Base-by-base conservation (phyloP, 768 basidiomycete genomes). In the Trametes cinnabarina region DNA sequence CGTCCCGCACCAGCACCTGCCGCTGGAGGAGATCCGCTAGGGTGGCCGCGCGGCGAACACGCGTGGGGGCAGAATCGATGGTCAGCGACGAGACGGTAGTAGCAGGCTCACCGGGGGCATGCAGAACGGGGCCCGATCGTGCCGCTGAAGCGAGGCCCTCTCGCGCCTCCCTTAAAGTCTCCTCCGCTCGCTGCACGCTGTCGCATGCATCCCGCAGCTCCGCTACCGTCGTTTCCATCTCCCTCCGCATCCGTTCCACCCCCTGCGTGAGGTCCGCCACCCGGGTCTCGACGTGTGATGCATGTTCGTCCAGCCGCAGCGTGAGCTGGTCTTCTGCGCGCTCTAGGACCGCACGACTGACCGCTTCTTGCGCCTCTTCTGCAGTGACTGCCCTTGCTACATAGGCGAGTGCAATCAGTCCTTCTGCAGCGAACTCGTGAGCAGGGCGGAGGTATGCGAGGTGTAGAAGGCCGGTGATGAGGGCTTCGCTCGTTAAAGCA, bases 401-500 rank as follows among this genome's bases (percentile, higher is more conserved):
- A 17, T 46, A 17, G 17, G 56, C 48, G 56, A 57, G 28, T 14
- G 48, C 49, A 23, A 57, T 51, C 3, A 57, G 56, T 2, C 56
- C 48, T 10, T 43, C 14, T 4, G 39, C 2, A 2, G 56, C 48
- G 15, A 57, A 26, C 7, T 55, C 47, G 22, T 22, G 7, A 37
- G 48, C 7, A 15, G 56, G 48, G 17, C 39, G 26, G 12, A 14
- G 12, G 15, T 7, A 37, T 1, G 56, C 48, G 15, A 57, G 22
- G 32, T 57, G 56, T 1, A 57, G 42, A 1, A 57, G 48, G 1
- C 56, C 56, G 11, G 56, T 22, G 43, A 57, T 37, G 32, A 57
- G 56, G n/a, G 48, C 4, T 22, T 43, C 41, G 42, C 34, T 20
- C 17, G 42, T 43, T 23, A 51, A 4, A 42, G 56, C 56, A 14